Base-by-base conservation (phyloP, 1,284 basidiomycete genomes). In the Takashimella tepidaria region DNA sequence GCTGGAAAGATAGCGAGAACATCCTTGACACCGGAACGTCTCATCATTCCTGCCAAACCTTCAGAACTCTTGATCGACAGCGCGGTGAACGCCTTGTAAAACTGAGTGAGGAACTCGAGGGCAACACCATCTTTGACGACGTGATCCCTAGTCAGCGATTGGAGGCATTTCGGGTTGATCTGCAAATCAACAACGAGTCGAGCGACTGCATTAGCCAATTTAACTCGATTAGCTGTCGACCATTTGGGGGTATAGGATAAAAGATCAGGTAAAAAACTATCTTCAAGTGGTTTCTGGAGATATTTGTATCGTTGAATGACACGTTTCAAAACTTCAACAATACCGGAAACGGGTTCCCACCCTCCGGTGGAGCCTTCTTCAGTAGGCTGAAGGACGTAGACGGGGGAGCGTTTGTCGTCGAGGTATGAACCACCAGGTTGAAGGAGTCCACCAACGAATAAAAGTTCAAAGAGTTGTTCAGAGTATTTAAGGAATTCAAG, bases 291-390 rank as follows among this genome's bases (percentile, higher is more conserved):
- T 75, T 87, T 91, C 78, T 97, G 93, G 63, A 98, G 87, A 80
- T 97, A 98, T 76, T 97, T 97, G 82, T 96, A 98, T 89, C 92
- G 86, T 77, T 93, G 83, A 79, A 93, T 91, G 58, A 98, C 86
- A 78, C 92, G 93, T 76, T 93, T 92, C 66, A 97, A 81, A 31
- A 93, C 91, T 60, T 93, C 91, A 54, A 95, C 81, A 66, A 95
- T 91, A 69, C 87, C 88, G 82, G 88, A 93, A 75, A 97, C 80
- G 78, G 58, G 58, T 51, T 57, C 43, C 72, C 68, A 60, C 68
- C 66, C 51, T 63, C 64, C 63, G 62, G 69, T 42, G 3, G 24
- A 22, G 31, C 16, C 16, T 45, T 51, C 53, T 48, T 55, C 59
- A 22, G 50, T 53, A 41, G 45, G 56, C 57, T 67, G 65, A 44